Evolutionary conservation across 192 early-diverging fungal genomes (phyloP).

Genomic region (Phycomyces nitens): DNA sequence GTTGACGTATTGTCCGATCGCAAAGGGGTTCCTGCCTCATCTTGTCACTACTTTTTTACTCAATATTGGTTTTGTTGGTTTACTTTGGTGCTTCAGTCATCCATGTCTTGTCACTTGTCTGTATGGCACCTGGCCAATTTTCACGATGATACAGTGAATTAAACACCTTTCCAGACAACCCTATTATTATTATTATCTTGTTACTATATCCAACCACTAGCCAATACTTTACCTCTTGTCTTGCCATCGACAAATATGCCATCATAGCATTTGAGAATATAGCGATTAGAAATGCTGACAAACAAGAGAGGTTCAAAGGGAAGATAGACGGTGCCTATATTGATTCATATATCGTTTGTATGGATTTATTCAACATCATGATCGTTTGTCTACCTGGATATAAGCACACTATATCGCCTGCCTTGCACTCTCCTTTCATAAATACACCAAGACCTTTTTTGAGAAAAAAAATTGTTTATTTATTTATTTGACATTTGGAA

Average conservation of each 20-base stretch:
- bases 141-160: constrained; percentile 39
- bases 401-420: constrained; percentile 24
- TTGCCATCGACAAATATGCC: constrained; percentile 46
- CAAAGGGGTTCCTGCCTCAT: constrained; percentile 36
- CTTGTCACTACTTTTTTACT: neutral
- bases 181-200: constrained; percentile 1
- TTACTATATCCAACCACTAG: too few relatives aligned
- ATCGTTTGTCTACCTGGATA: constrained; percentile 32
- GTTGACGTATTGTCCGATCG: constrained; percentile 46
- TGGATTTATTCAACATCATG: too few relatives aligned
- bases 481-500: neutral
- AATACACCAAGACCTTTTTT: constrained; percentile 22
- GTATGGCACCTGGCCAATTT: constrained; percentile 43
- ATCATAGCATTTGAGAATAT: constrained; percentile 47
- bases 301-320: constrained; percentile 45
- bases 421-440: constrained; percentile 9
- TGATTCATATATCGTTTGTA: neutral
- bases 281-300: constrained; percentile 40
- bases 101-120: constrained; percentile 42
- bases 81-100: constrained; percentile 29
- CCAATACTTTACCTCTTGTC: constrained; percentile 8
- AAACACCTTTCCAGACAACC: constrained; percentile 38
- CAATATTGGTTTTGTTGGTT: too few relatives aligned
- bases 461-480: too few relatives aligned
- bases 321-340: constrained; percentile 34